Evolutionary conservation across 495 filamentous ascomycete species (phyloP).

Genomic region (Xylaria intraflava): DNA sequence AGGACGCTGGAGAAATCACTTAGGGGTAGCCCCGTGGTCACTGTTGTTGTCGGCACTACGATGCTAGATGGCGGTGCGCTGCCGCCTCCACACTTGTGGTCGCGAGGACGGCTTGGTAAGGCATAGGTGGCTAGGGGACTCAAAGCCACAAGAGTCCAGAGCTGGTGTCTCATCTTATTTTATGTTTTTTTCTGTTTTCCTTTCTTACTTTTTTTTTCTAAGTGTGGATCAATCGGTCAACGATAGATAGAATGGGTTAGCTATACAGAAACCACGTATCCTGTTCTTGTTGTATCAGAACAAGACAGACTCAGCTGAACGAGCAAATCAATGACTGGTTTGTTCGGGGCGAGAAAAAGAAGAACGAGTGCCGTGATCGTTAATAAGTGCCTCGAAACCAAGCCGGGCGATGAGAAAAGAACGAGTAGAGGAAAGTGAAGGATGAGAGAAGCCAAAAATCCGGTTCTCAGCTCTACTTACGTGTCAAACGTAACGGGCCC

Average conservation of each 20-base stretch:
- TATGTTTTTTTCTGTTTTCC: conserved; percentile 8
- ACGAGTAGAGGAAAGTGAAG: neutral
- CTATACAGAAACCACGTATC: neutral
- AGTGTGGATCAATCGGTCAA: neutral
- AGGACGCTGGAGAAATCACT: neutral
- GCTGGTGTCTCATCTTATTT: conserved; percentile 6
- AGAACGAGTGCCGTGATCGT: too few species aligned
- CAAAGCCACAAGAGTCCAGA: conserved; percentile 3
- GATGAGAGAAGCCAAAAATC: too few species aligned
- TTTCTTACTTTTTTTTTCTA: neutral
- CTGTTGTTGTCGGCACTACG: neutral
- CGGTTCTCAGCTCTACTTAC: neutral
- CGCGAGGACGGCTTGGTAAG: neutral
- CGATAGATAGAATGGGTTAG: neutral
- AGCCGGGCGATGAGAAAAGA: conserved; percentile 6
- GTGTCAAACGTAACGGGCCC: too few species aligned
- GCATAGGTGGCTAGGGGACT: conserved; percentile 4
- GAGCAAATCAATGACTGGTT: neutral
- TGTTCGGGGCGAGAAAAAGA: neutral
- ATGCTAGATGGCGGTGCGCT: neutral
- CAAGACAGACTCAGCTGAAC: neutral
- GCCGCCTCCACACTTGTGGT: conserved; percentile 1
- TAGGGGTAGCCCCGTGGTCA: conserved; percentile 2
- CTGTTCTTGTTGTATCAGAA: neutral
- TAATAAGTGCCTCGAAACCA: conserved; percentile 8